Percentiles rank a stretch among this genome's conserved stretches.
Conservation (phyloP, 805 yeast genomes). For the Metschnikowia bowlesiae region DNA sequence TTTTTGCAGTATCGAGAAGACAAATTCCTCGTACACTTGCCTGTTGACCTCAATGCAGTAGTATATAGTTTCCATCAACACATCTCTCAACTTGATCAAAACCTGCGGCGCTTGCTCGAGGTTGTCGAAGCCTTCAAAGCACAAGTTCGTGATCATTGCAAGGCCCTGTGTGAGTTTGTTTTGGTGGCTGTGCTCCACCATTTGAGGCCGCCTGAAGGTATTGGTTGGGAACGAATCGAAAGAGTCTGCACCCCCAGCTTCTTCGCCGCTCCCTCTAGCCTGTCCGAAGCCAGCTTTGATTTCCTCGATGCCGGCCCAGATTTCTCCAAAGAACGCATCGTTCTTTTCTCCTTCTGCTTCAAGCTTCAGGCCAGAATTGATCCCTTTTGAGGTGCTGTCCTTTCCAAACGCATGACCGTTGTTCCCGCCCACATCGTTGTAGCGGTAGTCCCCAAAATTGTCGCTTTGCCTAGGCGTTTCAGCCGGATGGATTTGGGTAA, state of each 20-base stretch:
- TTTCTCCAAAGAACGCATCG: not conserved
- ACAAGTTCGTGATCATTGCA: slow-evolving; percentile 12
- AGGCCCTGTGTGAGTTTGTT: slow-evolving; percentile 8
- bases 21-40: slow-evolving; percentile 10
- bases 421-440: not conserved
- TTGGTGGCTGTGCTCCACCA: not conserved
- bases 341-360: not conserved
- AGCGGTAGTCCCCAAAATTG: not conserved
- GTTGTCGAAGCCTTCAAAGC: slow-evolving; percentile 10
- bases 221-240: not conserved
- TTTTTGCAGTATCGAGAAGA: slow-evolving; percentile 9
- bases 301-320: not conserved
- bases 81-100: slow-evolving; percentile 8
- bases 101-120: slow-evolving; percentile 8
- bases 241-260: not conserved
- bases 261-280: not conserved
- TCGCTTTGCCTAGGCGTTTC: not conserved
- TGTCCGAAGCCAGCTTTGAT: not conserved
- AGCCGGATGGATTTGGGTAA: no score
- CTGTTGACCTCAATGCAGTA: slow-evolving; percentile 13
- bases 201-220: not conserved
- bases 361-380: not conserved
- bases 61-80: slow-evolving; percentile 11
- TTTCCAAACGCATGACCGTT: not conserved
- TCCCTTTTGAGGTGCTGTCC: not conserved